Evolutionary conservation across 345 rosid species (phyloP).

Genomic region (Xanthoceras sorbifolium): DNA sequence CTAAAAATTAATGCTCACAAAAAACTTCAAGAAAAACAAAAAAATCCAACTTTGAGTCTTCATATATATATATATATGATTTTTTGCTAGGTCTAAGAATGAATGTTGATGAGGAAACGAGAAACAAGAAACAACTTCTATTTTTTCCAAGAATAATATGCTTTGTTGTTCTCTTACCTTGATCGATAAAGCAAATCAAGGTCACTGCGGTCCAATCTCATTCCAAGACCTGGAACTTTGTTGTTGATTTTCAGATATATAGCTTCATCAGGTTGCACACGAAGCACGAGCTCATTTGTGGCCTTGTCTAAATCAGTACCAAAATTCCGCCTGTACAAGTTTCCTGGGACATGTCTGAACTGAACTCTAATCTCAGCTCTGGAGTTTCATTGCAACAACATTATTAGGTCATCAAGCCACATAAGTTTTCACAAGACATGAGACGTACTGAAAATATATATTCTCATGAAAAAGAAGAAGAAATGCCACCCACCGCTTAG

Average conservation of each 20-base stretch:
- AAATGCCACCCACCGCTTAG: constrained; percentile 45
- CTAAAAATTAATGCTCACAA: too few relatives aligned
- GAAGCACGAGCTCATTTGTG: constrained; percentile 84
- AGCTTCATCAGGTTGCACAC: constrained; percentile 96
- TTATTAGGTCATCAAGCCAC: background rate
- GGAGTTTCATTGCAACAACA: constrained; percentile 23
- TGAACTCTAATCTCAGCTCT: constrained; percentile 94
- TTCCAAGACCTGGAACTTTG: constrained; percentile 93
- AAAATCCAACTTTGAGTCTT: too few relatives aligned
- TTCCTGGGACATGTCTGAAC: constrained; percentile 90
- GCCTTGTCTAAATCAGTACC: constrained; percentile 79
- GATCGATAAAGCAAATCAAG: constrained; percentile 74
- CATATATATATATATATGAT: too few relatives aligned
- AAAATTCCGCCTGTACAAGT: constrained; percentile 70
- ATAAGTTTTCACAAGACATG: background rate
- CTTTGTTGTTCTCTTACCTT: constrained; percentile 40
- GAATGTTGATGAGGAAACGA: background rate
- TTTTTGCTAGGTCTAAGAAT: background rate
- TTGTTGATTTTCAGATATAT: constrained; percentile 93
- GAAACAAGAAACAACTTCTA: background rate
- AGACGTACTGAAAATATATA: background rate
- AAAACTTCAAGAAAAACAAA: too few relatives aligned
- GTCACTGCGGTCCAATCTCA: constrained; percentile 90
- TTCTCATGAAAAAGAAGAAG: background rate
- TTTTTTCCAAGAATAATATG: background rate